phyloP scores from a whole-genome alignment of 495 filamentous ascomycete genomes.

The Aspergillus nanangensis region DNA sequence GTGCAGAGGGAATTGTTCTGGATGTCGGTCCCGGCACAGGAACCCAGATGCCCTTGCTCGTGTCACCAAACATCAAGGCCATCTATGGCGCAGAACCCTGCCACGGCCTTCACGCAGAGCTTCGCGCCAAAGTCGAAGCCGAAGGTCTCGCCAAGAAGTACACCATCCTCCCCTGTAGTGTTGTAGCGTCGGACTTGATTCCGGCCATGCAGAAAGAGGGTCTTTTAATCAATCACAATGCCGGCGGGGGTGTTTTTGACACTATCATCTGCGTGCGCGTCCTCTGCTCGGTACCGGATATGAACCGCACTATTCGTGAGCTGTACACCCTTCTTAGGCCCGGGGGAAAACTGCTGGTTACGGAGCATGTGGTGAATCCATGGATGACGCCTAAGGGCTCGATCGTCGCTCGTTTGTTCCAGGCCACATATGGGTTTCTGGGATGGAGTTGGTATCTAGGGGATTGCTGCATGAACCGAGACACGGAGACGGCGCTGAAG shows the following conservation, averaged over 20 bases:
- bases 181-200: constrained; percentile 46
- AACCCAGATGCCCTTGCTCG: constrained; percentile 41
- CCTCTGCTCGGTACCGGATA: constrained; percentile 66
- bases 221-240: no score
- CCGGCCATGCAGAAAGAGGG: constrained; percentile 33
- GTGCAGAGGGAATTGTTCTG: constrained; percentile 35
- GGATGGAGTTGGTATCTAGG: constrained; percentile 50
- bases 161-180: constrained; percentile 57
- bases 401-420: constrained; percentile 43
- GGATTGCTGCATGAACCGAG: constrained; percentile 54
- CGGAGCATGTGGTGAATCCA: constrained; percentile 62
- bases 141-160: constrained; percentile 57
- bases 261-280: constrained; percentile 66
- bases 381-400: constrained; percentile 41
- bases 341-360: constrained; percentile 64
- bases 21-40: constrained; percentile 51
- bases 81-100: constrained; percentile 72
- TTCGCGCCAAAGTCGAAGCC: constrained; percentile 40
- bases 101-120: constrained; percentile 41
- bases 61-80: constrained; percentile 41
- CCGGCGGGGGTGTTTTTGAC: constrained; percentile 50
- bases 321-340: constrained; percentile 61
- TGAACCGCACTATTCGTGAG: constrained; percentile 49
- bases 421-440: constrained; percentile 26
- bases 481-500: constrained; percentile 48